Evolutionary conservation across 2,329 filamentous ascomycete species (phyloP).

Genomic region (Piedraia hortae): DNA sequence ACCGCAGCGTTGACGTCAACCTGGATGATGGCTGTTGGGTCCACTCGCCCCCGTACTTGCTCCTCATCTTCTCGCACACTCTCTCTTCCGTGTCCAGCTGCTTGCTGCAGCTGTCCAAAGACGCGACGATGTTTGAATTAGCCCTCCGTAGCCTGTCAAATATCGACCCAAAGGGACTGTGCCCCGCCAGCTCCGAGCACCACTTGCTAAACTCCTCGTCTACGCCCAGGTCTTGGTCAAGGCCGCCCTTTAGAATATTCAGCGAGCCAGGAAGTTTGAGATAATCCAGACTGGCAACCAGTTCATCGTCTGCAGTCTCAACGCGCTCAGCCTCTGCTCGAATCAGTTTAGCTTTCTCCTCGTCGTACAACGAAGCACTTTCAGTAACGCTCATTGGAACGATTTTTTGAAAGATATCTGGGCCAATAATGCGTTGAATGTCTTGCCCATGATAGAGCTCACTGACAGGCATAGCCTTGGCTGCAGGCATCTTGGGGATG

Average conservation of each 20-base stretch:
- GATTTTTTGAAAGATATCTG: constrained; percentile 90
- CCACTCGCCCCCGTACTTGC: constrained; percentile 89
- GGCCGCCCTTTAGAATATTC: constrained; percentile 73
- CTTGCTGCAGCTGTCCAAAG: constrained; percentile 56
- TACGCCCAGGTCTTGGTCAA: constrained; percentile 71
- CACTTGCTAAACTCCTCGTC: constrained; percentile 63
- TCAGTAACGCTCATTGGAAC: constrained; percentile 90
- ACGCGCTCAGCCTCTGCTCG: constrained; percentile 83
- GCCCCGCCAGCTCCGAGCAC: constrained; percentile 77
- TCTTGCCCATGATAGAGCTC: constrained; percentile 94
- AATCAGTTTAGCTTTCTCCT: constrained; percentile 90
- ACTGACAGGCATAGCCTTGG: constrained; percentile 88
- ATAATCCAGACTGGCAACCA: constrained; percentile 87
- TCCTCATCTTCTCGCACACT: constrained; percentile 96
- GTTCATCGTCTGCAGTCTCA: constrained; percentile 77
- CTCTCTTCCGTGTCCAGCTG: constrained; percentile 92
- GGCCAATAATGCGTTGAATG: constrained; percentile 86
- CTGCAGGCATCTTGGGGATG: constrained; percentile 75
- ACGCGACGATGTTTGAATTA: constrained; percentile 43
- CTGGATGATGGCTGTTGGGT: constrained; percentile 85
- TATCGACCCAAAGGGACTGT: constrained; percentile 49
- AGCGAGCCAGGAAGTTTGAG: constrained; percentile 53
- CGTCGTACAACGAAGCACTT: constrained; percentile 86
- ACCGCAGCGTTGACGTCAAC: constrained; percentile 62
- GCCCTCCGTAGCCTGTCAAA: constrained; percentile 56